Evolutionary conservation across 1,284 basidiomycete species (phyloP).

Genomic region (Microbotryomycetes sp.): DNA sequence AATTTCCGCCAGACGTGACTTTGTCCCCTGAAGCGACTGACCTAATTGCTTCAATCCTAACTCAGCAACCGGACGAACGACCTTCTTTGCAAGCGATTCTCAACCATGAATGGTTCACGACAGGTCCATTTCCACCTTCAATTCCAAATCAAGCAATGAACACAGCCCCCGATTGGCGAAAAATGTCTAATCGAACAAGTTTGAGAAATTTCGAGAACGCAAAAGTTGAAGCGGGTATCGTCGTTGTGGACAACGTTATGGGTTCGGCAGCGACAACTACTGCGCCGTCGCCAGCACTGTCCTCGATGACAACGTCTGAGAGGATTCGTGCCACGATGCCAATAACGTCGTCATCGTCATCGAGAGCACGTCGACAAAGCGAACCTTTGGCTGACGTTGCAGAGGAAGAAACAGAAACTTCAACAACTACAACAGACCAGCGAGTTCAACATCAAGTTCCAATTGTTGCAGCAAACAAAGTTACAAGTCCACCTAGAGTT

Average conservation of each 20-base stretch:
- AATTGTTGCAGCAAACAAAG: background rate
- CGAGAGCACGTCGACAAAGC: background rate
- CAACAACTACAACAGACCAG: background rate
- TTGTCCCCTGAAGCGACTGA: slow-evolving; percentile 68
- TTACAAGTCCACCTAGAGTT: background rate
- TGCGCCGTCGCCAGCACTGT: no score
- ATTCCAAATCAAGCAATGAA: slow-evolving; percentile 76
- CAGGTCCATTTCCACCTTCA: slow-evolving; percentile 70
- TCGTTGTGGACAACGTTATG: no score
- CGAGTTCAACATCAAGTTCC: no score
- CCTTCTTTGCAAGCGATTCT: slow-evolving; percentile 82
- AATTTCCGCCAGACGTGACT: slow-evolving; percentile 72
- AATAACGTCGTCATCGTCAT: no score
- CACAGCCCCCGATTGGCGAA: slow-evolving; percentile 62
- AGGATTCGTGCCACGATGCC: no score
- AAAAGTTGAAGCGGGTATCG: no score
- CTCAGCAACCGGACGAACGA: slow-evolving; percentile 67
- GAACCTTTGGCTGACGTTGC: background rate
- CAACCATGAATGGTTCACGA: slow-evolving; percentile 74
- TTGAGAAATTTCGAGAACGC: slow-evolving; percentile 39
- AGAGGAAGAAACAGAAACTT: background rate
- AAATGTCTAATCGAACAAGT: slow-evolving; percentile 54
- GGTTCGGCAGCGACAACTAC: no score
- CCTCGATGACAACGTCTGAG: no score
- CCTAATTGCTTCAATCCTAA: slow-evolving; percentile 79